Evolutionary conservation across 305 asterid species (phyloP).

Genomic region (Fraxinus greggii): DNA sequence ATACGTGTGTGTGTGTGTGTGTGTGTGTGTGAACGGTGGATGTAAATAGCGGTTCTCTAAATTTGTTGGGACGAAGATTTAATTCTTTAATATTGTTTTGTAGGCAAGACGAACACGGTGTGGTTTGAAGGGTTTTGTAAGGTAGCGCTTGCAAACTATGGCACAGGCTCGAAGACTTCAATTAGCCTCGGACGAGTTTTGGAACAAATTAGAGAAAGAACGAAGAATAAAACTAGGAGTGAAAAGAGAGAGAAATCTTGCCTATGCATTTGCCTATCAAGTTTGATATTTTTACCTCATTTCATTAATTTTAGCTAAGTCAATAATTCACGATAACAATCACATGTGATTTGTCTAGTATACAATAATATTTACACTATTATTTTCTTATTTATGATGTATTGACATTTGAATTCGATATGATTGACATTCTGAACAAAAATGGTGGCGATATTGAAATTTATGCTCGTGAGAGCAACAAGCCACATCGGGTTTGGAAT

Average conservation of each 20-base stretch:
- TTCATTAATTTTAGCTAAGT: neutral
- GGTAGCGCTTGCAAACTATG: conserved; percentile 83
- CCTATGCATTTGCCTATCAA: conserved; percentile 67
- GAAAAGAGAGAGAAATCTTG: conserved; percentile 62
- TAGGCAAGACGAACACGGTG: conserved; percentile 84
- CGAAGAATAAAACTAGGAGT: conserved; percentile 22
- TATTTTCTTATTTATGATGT: neutral
- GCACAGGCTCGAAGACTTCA: conserved; percentile 73
- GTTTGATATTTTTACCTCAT: conserved; percentile 27
- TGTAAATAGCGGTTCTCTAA: too few relatives aligned
- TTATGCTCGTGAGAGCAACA: conserved; percentile 33
- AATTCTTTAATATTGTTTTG: neutral
- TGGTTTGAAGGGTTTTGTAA: conserved; percentile 79
- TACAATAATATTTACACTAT: neutral
- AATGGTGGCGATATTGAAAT: conserved; percentile 24
- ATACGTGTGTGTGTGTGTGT: too few relatives aligned
- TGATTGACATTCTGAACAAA: conserved; percentile 21
- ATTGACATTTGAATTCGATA: neutral
- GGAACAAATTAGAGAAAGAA: conserved; percentile 41
- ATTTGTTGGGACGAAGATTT: neutral
- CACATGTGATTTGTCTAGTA: neutral
- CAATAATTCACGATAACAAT: neutral
- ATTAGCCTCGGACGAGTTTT: conserved; percentile 38
- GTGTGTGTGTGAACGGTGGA: too few relatives aligned
- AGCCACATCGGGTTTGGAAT: conserved; percentile 69